A percentile compares a stretch with the other conserved stretches of the same genome.
Conservation (phyloP, 2,329 filamentous ascomycete species). For the Fusarium kyushuense region DNA sequence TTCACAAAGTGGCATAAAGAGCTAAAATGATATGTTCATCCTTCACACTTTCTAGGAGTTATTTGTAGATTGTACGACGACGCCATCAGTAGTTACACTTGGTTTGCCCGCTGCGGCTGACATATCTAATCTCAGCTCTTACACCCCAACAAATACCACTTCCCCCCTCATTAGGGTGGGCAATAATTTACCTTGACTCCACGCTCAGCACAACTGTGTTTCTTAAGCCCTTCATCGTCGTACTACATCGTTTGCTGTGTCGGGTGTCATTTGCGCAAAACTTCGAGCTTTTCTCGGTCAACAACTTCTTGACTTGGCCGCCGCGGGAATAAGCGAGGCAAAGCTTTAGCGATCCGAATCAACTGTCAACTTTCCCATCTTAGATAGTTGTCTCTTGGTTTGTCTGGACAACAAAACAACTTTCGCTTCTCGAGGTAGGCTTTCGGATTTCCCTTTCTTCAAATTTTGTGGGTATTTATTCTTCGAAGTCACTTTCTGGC, state of each 20-base stretch:
- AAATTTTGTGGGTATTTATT: neutral
- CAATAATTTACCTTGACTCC: neutral
- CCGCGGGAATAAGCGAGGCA: constrained; percentile 21
- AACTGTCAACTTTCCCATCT: neutral
- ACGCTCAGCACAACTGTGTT: constrained; percentile 4
- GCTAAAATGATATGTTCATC: neutral
- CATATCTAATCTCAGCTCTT: constrained; percentile 7
- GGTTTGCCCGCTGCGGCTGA: constrained; percentile 9
- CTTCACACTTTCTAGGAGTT: neutral
- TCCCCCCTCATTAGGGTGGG: constrained; percentile 16
- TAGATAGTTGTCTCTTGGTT: neutral
- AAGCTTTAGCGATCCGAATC: constrained; percentile 16
- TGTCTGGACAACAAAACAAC: constrained; percentile 13
- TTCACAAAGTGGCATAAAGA: constrained; percentile 22
- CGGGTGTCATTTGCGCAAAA: neutral
- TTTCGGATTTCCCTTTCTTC: neutral
- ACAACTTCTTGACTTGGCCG: neutral
- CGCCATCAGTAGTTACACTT: neutral
- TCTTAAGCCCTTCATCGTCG: constrained; percentile 1
- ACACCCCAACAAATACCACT: constrained; percentile 20
- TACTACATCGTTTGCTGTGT: constrained; percentile 24
- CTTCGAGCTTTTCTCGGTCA: constrained; percentile 3
- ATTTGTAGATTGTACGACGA: constrained; percentile 1
- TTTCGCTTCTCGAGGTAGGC: constrained; percentile 10
- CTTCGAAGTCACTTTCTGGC: neutral